Base-by-base conservation (phyloP, 768 basidiomycete species). In the Lactarius pseudohatsudake region DNA sequence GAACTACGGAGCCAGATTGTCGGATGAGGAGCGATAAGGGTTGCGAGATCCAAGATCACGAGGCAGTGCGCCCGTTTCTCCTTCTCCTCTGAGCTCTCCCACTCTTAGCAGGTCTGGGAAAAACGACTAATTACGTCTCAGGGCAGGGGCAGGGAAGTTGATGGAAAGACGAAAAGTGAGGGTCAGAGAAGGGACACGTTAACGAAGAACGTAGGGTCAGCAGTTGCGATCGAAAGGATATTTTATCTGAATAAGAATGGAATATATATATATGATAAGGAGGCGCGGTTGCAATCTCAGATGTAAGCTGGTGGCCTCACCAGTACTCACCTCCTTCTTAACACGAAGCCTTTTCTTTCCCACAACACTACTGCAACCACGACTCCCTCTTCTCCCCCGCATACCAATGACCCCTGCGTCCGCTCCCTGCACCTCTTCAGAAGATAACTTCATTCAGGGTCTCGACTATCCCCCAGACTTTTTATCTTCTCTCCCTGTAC, bases 401-500 rank as follows among this genome's bases (percentile, higher is more conserved):
- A 59, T 59, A 60, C 10, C 66, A 53, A 67, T 67, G 66, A 32
- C 26, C 53, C 55, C 66, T 26, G 10, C 62, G 32, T 43, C 50
- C 36, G 1, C 55, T 40, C 57, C 18, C n/a, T 34, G 13, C 15
- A 40, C 66, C 32, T 43, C 66, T 4, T 30, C 66, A n/a, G 62
- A 67, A 13, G 66, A 67, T 59, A 45, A 58, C 16, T 26, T n/a
- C 62, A 22, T 68, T 9, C 32, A 70, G 40, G 74, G 75, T 66
- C 70, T 76, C 68, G 20, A 65, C 16, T 73, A 74, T 59, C 72
- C 72, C 30, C 53, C 56, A 16, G 65, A 66, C 30, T 72, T 74
- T 67, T 64, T 77, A 62, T 34, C 68, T 36, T 66, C 72, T 43
- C 74, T 77, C 62, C 69, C 71, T 36, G 64, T 77, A 61, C 67